These are phyloP conservation scores for Amniculicola lignicola DNA, from an alignment of 495 filamentous ascomycete species.

Conservation along the genomic window DNA sequence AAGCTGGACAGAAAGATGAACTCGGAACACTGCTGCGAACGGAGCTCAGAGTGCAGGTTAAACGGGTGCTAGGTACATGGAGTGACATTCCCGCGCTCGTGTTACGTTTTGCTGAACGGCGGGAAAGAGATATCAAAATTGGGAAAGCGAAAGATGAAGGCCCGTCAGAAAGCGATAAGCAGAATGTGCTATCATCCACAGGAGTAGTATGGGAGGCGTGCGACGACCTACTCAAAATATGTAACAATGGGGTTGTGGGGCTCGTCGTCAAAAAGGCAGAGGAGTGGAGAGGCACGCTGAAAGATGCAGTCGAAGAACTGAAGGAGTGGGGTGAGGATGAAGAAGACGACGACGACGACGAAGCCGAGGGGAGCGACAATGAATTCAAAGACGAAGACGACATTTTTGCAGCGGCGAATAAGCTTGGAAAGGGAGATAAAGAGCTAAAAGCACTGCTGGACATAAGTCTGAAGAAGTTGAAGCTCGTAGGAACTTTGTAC, in stretches of 20 bases:
- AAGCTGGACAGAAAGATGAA: slow-evolving; percentile 53
- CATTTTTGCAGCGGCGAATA: slow-evolving; percentile 51
- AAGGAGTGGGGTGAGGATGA: slow-evolving; percentile 63
- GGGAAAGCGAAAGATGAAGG: slow-evolving; percentile 37
- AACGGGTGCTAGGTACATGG: slow-evolving; percentile 45
- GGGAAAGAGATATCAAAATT: slow-evolving; percentile 45
- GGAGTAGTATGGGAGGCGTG: slow-evolving; percentile 68
- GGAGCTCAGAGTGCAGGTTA: slow-evolving; percentile 46
- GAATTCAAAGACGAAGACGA: slow-evolving; percentile 56
- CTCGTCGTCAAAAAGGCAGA: slow-evolving; percentile 45
- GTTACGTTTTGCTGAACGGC: slow-evolving; percentile 29
- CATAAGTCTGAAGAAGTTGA: slow-evolving; percentile 54
- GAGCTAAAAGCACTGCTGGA: slow-evolving; percentile 57
- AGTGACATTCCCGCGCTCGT: slow-evolving; percentile 43
- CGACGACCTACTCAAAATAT: slow-evolving; percentile 62
- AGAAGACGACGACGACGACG: slow-evolving; percentile 59
- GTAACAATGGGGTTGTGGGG: slow-evolving; percentile 57
- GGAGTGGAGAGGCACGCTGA: slow-evolving; percentile 63
- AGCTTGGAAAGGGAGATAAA: slow-evolving; percentile 54
- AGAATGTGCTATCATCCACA: slow-evolving; percentile 57
- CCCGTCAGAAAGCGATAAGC: slow-evolving; percentile 26
- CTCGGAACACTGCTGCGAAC: slow-evolving; percentile 45
- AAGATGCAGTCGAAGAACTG: slow-evolving; percentile 78
- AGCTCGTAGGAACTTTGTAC: slow-evolving; percentile 57
- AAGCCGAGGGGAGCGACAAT: slow-evolving; percentile 40